Percentiles rank a stretch among this genome's conserved stretches.
These are phyloP conservation scores for Penicillium chermesinum DNA, from an alignment of 495 filamentous ascomycete genomes.

Conservation along the genomic window DNA sequence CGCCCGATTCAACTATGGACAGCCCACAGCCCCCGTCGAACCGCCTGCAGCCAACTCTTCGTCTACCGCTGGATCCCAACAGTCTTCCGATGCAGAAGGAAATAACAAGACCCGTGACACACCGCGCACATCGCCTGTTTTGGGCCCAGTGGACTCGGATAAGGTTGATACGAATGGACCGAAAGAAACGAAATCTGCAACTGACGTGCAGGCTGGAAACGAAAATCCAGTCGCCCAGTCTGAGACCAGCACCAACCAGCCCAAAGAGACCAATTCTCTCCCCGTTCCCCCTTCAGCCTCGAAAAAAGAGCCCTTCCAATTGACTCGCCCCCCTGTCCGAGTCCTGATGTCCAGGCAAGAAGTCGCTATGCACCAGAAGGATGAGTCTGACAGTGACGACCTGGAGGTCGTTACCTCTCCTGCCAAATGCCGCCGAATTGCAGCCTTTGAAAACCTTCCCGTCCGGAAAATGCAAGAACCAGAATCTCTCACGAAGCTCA, in stretches of 20 bases:
- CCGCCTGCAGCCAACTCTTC: conserved; percentile 32
- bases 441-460: conserved; percentile 67
- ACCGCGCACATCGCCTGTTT: conserved; percentile 46
- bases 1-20: conserved; percentile 71
- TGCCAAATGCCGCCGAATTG: conserved; percentile 37
- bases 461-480: conserved; percentile 54
- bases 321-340: conserved; percentile 30
- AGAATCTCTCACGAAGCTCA: conserved; percentile 59
- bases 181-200: not conserved
- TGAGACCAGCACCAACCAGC: not conserved
- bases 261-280: not conserved
- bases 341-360: conserved; percentile 36
- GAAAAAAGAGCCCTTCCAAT: conserved; percentile 10
- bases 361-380: conserved; percentile 36
- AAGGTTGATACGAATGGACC: conserved; percentile 15
- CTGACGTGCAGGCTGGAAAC: not conserved
- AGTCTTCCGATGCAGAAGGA: conserved; percentile 47
- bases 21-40: conserved; percentile 24
- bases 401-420: conserved; percentile 54
- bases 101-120: conserved; percentile 37
- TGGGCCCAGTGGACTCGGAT: conserved; percentile 17
- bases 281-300: not conserved
- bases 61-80: conserved; percentile 36
- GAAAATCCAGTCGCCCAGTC: not conserved
- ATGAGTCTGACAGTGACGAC: conserved; percentile 66